Percentiles rank a stretch among this genome's conserved stretches.
These are phyloP conservation scores for Alternaria atra DNA, from an alignment of 2,329 filamentous ascomycete genomes.

Conservation along the genomic window DNA sequence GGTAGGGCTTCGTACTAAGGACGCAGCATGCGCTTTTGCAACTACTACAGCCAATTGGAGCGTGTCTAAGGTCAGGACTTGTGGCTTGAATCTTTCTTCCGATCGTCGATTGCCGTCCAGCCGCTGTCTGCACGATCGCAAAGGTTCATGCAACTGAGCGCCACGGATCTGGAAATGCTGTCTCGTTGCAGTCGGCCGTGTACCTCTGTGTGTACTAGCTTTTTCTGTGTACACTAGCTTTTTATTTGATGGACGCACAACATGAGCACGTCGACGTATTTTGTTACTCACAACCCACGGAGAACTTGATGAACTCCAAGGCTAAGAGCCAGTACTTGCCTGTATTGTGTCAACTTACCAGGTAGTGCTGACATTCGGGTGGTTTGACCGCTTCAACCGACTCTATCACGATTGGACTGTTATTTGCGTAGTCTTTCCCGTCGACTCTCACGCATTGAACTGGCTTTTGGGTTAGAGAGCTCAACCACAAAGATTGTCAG, in stretches of 20 bases:
- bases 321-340: neutral
- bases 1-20: neutral
- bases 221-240: no score
- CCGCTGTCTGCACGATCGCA: conserved; percentile 23
- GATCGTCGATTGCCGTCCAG: conserved; percentile 21
- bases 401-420: neutral
- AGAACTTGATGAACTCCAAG: neutral
- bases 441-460: neutral
- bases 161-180: conserved; percentile 16
- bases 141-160: conserved; percentile 9
- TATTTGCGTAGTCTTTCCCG: neutral
- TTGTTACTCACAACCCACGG: neutral
- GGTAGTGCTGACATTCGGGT: neutral
- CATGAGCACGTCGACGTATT: neutral
- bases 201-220: neutral
- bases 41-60: conserved; percentile 12
- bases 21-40: neutral
- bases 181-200: neutral
- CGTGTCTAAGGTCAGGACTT: neutral
- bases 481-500: neutral
- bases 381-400: neutral
- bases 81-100: neutral
- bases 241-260: neutral
- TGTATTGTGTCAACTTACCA: neutral
- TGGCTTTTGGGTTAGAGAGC: neutral